Evolutionary conservation across 2,329 filamentous ascomycete species (phyloP).

Genomic region (Didymella glomerata): DNA sequence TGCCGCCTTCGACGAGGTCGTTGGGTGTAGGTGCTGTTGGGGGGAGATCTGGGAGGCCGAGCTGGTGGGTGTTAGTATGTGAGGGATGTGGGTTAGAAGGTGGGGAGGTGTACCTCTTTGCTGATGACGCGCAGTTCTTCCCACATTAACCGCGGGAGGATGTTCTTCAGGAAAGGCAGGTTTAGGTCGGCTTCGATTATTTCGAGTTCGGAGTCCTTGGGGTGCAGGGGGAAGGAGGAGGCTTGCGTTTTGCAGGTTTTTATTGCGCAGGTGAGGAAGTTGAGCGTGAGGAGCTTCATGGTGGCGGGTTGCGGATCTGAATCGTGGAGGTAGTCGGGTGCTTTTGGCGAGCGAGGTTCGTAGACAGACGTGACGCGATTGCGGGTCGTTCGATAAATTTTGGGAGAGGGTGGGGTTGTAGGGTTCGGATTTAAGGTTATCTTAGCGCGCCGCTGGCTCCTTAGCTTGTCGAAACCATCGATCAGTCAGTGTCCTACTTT

Average conservation of each 20-base stretch:
- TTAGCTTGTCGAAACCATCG: no score
- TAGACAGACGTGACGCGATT: background rate
- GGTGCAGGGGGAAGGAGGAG: conserved; percentile 87
- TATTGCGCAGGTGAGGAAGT: conserved; percentile 95
- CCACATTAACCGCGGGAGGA: conserved; percentile 91
- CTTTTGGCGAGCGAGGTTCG: background rate
- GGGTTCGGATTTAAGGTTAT: no score
- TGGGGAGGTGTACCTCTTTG: conserved; percentile 67
- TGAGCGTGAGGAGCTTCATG: conserved; percentile 96
- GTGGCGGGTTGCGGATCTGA: conserved; percentile 2
- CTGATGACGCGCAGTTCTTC: conserved; percentile 77
- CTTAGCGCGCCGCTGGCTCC: no score
- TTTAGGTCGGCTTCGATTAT: conserved; percentile 84
- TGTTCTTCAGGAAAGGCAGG: conserved; percentile 79
- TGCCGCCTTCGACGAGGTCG: conserved; percentile 39
- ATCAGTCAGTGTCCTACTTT: no score
- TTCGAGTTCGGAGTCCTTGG: conserved; percentile 89
- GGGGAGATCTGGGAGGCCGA: conserved; percentile 80
- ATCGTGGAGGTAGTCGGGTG: background rate
- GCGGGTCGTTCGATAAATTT: background rate
- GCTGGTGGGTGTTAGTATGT: conserved; percentile 58
- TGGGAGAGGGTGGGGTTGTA: background rate
- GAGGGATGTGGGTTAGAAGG: no score
- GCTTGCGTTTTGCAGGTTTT: conserved; percentile 89
- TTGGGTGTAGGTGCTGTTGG: conserved; percentile 42